phyloP scores from a whole-genome alignment of 2,329 filamentous ascomycete genomes.

The Fusarium lateritium region DNA sequence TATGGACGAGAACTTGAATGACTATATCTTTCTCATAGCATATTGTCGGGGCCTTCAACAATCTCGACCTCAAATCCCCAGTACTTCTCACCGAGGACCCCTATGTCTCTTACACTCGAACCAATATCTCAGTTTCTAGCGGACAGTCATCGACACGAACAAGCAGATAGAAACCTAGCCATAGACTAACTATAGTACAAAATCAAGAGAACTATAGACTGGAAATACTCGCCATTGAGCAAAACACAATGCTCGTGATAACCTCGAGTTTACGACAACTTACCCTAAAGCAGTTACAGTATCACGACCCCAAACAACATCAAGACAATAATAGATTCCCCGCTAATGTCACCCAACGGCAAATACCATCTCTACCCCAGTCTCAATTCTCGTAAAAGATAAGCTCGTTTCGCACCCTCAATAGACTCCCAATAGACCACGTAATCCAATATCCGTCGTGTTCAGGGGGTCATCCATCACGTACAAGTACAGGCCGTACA shows the following conservation, averaged over 20 bases:
- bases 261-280: neutral
- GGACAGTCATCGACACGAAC: too few relatives aligned
- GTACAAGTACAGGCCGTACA: slow-evolving; percentile 30
- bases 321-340: slow-evolving; percentile 3
- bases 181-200: too few relatives aligned
- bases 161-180: too few relatives aligned
- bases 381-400: neutral
- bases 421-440: neutral
- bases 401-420: slow-evolving; percentile 2
- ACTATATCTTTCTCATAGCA: too few relatives aligned
- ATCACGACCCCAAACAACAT: neutral
- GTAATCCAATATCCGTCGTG: slow-evolving; percentile 2
- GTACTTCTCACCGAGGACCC: too few relatives aligned
- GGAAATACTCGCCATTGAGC: too few relatives aligned
- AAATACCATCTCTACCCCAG: slow-evolving; percentile 18
- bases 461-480: slow-evolving; percentile 9
- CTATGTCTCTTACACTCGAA: too few relatives aligned
- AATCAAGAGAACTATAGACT: too few relatives aligned
- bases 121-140: too few relatives aligned
- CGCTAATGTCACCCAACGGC: neutral
- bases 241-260: neutral
- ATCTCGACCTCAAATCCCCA: too few relatives aligned
- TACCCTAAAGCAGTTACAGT: slow-evolving; percentile 8
- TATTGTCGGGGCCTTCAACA: too few relatives aligned
- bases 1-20: too few relatives aligned